Percentiles rank a stretch among this genome's conserved stretches.
Conservation (phyloP, 345 rosid species). For the Euclidium syriacum region DNA sequence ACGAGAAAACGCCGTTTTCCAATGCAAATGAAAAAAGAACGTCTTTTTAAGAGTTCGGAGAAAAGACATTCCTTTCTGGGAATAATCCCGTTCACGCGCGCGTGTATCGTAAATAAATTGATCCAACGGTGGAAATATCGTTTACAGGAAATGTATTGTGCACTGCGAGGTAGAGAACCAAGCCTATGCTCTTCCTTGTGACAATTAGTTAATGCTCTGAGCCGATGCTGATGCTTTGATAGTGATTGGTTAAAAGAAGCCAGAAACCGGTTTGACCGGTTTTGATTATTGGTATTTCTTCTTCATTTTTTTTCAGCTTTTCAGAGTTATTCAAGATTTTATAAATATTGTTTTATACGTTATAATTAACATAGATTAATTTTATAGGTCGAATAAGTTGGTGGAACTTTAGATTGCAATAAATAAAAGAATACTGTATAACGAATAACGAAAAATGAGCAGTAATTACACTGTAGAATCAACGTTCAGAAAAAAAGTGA, state of each 20-base stretch:
- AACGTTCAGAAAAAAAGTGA: background rate
- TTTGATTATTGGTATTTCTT: background rate
- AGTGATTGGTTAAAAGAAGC: background rate
- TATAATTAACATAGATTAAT: background rate
- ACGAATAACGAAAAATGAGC: background rate
- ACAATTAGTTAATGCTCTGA: constrained; percentile 20
- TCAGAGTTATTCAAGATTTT: background rate
- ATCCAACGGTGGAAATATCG: constrained; percentile 2
- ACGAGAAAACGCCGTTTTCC: constrained; percentile 30
- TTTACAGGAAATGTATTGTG: background rate
- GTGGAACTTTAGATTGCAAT: constrained; percentile 10
- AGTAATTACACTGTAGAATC: constrained; percentile 14
- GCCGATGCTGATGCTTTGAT: constrained; percentile 28
- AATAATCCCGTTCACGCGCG: constrained; percentile 11
- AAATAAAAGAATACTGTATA: background rate
- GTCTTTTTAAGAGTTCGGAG: constrained; percentile 10
- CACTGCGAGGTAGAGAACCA: constrained; percentile 16
- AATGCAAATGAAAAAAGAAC: constrained; percentile 8
- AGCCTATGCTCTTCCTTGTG: constrained; percentile 14
- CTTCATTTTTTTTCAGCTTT: background rate
- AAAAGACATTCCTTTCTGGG: constrained; percentile 20
- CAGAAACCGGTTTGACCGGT: constrained; percentile 12
- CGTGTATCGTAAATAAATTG: background rate
- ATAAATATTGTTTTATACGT: background rate
- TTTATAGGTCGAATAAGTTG: constrained; percentile 1